These are phyloP conservation scores for Lasiodiplodia citricola DNA, from an alignment of 2,329 filamentous ascomycete species.

Conservation along the genomic window DNA sequence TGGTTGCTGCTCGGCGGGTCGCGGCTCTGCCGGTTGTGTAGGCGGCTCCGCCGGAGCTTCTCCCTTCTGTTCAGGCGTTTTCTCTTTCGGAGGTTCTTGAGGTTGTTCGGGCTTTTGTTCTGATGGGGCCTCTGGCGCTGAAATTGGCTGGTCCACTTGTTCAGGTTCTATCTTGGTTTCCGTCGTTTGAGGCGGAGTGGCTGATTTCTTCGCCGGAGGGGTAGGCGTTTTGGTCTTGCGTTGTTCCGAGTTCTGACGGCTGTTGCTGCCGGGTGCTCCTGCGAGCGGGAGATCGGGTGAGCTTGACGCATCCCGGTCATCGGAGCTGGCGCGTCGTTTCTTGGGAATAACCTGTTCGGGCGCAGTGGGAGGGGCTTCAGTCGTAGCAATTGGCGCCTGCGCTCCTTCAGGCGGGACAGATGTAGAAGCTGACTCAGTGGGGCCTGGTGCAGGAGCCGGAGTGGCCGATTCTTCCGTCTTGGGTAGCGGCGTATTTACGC, in stretches of 20 bases:
- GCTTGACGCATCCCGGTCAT: slow-evolving; percentile 42
- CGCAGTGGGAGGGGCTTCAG: neutral
- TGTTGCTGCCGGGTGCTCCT: slow-evolving; percentile 38
- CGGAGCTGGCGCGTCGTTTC: slow-evolving; percentile 17
- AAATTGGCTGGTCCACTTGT: neutral
- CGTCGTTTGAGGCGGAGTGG: neutral
- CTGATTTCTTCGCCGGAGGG: neutral
- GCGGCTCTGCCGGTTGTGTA: neutral
- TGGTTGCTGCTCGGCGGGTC: neutral
- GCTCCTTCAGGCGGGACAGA: neutral
- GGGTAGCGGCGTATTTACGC: slow-evolving; percentile 36
- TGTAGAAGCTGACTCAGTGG: neutral
- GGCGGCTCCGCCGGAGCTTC: neutral
- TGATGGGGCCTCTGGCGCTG: neutral
- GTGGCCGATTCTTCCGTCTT: slow-evolving; percentile 29
- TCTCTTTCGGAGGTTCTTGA: neutral
- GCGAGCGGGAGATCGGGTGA: slow-evolving; percentile 51
- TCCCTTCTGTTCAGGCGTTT: neutral
- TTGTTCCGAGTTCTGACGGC: slow-evolving; percentile 41
- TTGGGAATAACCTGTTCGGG: slow-evolving; percentile 10
- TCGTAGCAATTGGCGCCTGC: neutral
- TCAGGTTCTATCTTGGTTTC: neutral
- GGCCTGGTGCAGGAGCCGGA: slow-evolving; percentile 4
- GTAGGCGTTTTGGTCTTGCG: neutral
- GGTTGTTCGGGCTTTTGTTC: neutral